Base-by-base conservation (phyloP, 208 protist genomes). In the Crithidia bombi region DNA sequence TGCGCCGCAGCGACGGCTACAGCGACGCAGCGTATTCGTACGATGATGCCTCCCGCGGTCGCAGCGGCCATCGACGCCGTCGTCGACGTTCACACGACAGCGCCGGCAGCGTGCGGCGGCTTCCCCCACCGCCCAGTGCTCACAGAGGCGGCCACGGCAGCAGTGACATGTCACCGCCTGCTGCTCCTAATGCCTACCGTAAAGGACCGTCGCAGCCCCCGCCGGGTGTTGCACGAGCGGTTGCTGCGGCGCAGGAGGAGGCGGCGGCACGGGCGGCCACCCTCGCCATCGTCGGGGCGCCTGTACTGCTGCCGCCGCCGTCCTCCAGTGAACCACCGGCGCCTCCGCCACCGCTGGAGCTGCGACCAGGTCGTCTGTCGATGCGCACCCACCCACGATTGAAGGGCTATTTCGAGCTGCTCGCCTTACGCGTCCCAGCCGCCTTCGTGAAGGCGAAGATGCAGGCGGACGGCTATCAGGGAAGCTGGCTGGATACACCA, bases 321-420 rank as follows among this genome's bases (percentile, higher is more conserved):
- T 65, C 65, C 11, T 55, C 41, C 17, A 56, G 54, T 5, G 44
- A 65, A 19, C 78, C 78, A 2, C 79, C 71, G 14, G 52, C 82
- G n/a, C 73, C 79, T 54, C 85, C 81, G 15, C 76, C 82, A 23
- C 63, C 84, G 61, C 74, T 75, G 30, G 69, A 75, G 64, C 67
- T 75, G 46, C 59, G 59, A 0, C 43, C 69, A 0, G 81, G 83
- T 9, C 43, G 69, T 15, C 43, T 78, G 23, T 69, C 52, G 3
- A 88, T 89, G 81, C 57, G 72, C 19, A 62, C 56, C 0, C 84
- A 93, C 50, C 87, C 85, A 21, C 55, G 69, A 23, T 72, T 93
- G 47, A 71, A 56, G 6, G 85, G 81, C 9, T 95, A 91, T 54
- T 95, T 88, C 65, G 75, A 87, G 44, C 76, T 95, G 76, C 36